phyloP scores from a whole-genome alignment of 1,139 yeast species.

The Martiniozyma asiatica region DNA sequence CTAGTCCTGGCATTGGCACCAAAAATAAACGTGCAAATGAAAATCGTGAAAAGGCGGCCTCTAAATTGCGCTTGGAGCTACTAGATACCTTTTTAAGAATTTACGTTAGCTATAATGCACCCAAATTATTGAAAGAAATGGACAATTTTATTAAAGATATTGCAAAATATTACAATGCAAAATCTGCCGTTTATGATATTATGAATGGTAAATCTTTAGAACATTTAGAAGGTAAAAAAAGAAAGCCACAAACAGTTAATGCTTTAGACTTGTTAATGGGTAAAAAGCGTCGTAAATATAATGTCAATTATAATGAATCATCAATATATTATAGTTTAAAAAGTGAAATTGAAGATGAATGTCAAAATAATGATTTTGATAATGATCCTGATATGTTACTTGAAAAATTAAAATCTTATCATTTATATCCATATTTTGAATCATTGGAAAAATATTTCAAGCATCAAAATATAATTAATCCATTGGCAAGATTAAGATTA shows the following conservation, averaged over 20 bases:
- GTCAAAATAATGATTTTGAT: neutral
- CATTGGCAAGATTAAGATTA: constrained; percentile 72
- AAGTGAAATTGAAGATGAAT: neutral
- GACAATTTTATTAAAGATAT: constrained; percentile 1
- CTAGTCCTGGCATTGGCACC: constrained; percentile 2
- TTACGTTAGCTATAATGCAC: constrained; percentile 33
- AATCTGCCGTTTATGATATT: no score
- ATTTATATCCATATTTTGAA: constrained; percentile 2
- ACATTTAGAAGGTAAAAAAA: neutral
- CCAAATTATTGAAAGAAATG: constrained; percentile 3
- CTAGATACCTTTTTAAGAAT: constrained; percentile 29
- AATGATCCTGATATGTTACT: neutral
- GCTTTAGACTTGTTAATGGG: constrained; percentile 2
- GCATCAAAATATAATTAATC: constrained; percentile 43
- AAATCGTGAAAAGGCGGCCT: constrained; percentile 3
- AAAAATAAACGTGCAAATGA: neutral
- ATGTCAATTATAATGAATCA: constrained; percentile 4
- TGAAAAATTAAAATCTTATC: neutral
- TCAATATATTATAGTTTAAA: neutral
- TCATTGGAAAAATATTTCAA: constrained; percentile 15
- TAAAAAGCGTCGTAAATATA: constrained; percentile 2
- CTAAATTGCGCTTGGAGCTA: constrained; percentile 5
- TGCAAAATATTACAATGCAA: no score
- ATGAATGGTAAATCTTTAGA: neutral
- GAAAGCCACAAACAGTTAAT: neutral